Evolutionary conservation across 2,329 filamentous ascomycete genomes (phyloP).

Genomic region (Apiospora rasikravindrae): DNA sequence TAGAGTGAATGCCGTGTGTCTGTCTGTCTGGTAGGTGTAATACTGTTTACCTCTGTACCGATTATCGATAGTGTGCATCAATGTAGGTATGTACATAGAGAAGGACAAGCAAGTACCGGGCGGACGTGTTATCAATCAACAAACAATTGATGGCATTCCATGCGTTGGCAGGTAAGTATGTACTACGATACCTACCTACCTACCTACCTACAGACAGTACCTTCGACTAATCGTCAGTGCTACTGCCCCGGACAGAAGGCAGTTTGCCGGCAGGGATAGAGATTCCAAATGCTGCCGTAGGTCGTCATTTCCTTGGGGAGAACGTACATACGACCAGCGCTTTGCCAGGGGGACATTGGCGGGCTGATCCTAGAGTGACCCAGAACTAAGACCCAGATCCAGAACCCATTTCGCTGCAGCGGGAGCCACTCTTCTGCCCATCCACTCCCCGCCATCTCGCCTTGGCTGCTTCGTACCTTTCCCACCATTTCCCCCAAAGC

Average conservation of each 20-base stretch:
- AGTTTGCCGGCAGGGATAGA: not conserved
- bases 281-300: not conserved
- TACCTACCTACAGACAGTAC: too few relatives aligned
- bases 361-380: not conserved
- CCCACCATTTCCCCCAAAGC: slow-evolving; percentile 13
- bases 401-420: not conserved
- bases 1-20: not conserved
- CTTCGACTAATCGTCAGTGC: too few relatives aligned
- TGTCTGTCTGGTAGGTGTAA: not conserved
- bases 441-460: slow-evolving; percentile 13
- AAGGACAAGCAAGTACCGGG: too few relatives aligned
- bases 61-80: too few relatives aligned
- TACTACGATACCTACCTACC: too few relatives aligned
- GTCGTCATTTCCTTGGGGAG: slow-evolving; percentile 5
- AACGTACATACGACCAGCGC: not conserved
- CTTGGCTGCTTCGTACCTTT: slow-evolving; percentile 1
- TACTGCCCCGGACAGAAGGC: not conserved
- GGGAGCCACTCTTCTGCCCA: not conserved
- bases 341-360: not conserved
- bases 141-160: not conserved
- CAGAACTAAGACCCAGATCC: not conserved
- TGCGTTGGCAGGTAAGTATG: too few relatives aligned
- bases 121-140: not conserved
- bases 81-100: too few relatives aligned
- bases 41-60: too few relatives aligned